Evolutionary conservation across 2,329 filamentous ascomycete species (phyloP).

Genomic region (Ophiostoma triangulosporum): DNA sequence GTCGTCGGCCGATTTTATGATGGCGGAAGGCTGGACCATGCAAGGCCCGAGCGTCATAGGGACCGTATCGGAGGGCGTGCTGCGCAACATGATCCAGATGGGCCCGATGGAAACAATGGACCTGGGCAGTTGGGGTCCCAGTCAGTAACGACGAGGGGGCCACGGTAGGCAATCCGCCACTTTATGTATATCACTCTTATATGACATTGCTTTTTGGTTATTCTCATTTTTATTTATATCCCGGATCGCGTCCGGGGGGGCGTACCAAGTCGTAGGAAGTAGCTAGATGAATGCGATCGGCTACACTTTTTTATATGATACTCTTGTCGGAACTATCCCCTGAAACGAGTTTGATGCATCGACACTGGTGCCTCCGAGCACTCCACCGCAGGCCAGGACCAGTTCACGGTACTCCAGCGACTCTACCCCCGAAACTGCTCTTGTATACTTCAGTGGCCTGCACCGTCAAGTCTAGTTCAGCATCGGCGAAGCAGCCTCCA

Average conservation of each 20-base stretch:
- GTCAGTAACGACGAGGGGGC: constrained; percentile 4
- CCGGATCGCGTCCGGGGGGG: neutral
- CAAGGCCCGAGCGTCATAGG: constrained; percentile 32
- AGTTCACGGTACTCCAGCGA: too few species aligned
- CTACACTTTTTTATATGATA: too few species aligned
- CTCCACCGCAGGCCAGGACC: too few species aligned
- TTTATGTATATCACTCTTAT: neutral
- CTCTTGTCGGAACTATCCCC: too few species aligned
- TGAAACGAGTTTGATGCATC: too few species aligned
- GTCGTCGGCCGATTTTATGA: constrained; percentile 24
- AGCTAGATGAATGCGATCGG: too few species aligned
- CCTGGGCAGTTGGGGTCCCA: constrained; percentile 29
- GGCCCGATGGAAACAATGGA: constrained; percentile 49
- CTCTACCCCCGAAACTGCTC: too few species aligned
- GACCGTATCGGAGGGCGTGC: constrained; percentile 42
- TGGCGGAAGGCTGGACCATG: constrained; percentile 32
- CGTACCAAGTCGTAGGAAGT: neutral
- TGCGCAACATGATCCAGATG: constrained; percentile 44
- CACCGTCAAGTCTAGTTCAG: too few species aligned
- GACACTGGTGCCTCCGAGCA: too few species aligned
- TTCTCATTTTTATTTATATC: neutral
- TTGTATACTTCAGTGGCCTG: too few species aligned
- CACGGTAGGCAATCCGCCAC: neutral
- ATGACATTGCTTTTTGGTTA: neutral
- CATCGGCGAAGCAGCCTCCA: too few species aligned